Evolutionary conservation across 83 land plant species (phyloP).

Genomic region (Picea abies): DNA sequence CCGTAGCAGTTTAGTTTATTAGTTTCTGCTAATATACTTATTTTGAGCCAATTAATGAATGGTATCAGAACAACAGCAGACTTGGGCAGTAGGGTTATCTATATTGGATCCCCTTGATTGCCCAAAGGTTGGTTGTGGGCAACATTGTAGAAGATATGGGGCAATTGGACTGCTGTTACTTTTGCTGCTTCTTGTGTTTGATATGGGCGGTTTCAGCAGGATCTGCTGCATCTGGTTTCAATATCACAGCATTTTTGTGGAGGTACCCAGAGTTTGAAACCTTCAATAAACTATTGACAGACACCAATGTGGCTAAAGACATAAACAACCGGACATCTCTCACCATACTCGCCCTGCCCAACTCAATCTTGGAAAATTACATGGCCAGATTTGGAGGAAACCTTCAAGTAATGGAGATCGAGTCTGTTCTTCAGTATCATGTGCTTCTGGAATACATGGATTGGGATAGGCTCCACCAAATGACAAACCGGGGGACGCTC

Average conservation of each 20-base stretch:
- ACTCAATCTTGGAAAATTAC: constrained; percentile 38
- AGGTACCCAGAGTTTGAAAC: constrained; percentile 52
- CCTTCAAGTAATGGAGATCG: constrained; percentile 30
- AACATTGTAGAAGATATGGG: too few species aligned
- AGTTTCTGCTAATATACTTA: neutral
- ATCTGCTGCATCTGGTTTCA: constrained; percentile 28
- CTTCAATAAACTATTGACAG: constrained; percentile 55
- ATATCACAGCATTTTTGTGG: constrained; percentile 39
- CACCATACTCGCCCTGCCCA: constrained; percentile 76
- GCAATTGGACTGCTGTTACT: too few species aligned
- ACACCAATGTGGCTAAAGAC: constrained; percentile 60
- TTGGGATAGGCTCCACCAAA: constrained; percentile 43
- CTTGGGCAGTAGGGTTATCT: too few species aligned
- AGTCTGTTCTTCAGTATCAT: constrained; percentile 84
- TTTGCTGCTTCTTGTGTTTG: neutral
- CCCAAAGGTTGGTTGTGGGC: too few species aligned
- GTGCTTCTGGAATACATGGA: constrained; percentile 79
- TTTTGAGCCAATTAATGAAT: neutral
- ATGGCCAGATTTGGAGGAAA: constrained; percentile 31
- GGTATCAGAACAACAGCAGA: too few species aligned
- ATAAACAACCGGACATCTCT: constrained; percentile 64
- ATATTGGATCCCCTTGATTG: too few species aligned
- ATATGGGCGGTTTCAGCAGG: constrained; percentile 6
- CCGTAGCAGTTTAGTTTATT: neutral
- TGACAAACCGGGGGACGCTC: constrained; percentile 56